phyloP scores from a whole-genome alignment of 371 early-diverging fungal species.

The Nematocida displodere region DNA sequence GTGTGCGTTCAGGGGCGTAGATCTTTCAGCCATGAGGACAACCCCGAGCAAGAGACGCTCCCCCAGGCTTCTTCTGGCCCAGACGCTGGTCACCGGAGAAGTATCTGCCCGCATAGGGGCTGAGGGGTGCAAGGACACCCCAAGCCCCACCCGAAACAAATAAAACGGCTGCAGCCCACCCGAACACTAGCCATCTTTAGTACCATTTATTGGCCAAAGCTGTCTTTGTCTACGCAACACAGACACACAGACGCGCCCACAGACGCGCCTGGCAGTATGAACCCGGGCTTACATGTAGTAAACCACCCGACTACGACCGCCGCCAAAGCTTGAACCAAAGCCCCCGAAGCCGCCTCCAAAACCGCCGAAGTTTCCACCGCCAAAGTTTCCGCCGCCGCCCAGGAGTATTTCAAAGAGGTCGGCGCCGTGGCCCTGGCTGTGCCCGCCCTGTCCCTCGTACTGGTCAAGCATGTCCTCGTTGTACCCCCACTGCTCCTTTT shows the following conservation, averaged over 20 bases:
- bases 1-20: slow-evolving; percentile 1
- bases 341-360: slow-evolving; percentile 25
- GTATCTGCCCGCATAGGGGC: neutral
- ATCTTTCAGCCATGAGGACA: neutral
- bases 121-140: neutral
- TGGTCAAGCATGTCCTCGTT: slow-evolving; percentile 32
- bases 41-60: neutral
- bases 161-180: too few relatives aligned
- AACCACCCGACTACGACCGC: slow-evolving; percentile 26
- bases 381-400: slow-evolving; percentile 6
- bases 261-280: too few relatives aligned
- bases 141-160: too few relatives aligned
- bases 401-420: slow-evolving; percentile 25
- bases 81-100: neutral
- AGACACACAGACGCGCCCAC: too few relatives aligned
- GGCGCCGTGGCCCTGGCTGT: neutral
- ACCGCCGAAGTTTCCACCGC: slow-evolving; percentile 3
- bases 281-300: slow-evolving; percentile 30
- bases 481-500: slow-evolving; percentile 50
- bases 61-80: neutral
- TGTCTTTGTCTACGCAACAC: too few relatives aligned
- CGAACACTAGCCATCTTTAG: too few relatives aligned
- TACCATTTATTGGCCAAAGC: too few relatives aligned
- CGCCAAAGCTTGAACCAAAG: slow-evolving; percentile 2
- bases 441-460: neutral